Base-by-base conservation (phyloP, 306 rosid genomes). In the Cicer bijugum region DNA sequence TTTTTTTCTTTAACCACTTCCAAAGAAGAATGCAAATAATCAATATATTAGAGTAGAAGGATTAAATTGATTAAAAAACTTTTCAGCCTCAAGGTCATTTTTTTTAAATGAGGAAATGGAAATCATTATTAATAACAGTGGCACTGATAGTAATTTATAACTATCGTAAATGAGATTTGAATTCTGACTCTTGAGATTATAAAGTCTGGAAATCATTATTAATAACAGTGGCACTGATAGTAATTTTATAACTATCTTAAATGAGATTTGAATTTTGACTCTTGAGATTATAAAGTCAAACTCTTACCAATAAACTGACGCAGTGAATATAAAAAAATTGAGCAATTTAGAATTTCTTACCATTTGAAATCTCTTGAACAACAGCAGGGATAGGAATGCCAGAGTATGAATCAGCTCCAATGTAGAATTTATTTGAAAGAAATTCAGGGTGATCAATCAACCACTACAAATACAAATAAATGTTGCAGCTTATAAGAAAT, bases 381-480 rank as follows among this genome's bases (percentile, higher is more conserved):
- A 92, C 51, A 7, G 59, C 67, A 0, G 98, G 98, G 19, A 78
- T 52, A 55, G 81, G 59, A 39, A 90, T 79, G 39, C 96, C 98
- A 12, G 95, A 84, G 80, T 88, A 90, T 1, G 98, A 92, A 76
- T 86, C 92, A 7, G 86, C 96, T 15, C 87, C 92, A 0, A 92
- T 16, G n/a, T 89, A 90, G 14, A 89, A 35, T 8, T 84, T 78
- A 80, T 87, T 89, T 11, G 90, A 63, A 8, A 63, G 56, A 69
- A 89, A 90, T 67, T 87, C 86, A 0, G 93, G 78, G 67, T 90
- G 96, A 46, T 77, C 77, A 48, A 83, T 39, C 70, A 89, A 39
- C 98, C 98, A 93, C 98, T 93, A 14, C 80, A 84, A 68, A 67
- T 2, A 78, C 39, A 23, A 3, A 80, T 9, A 8, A 66, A 7